Conservation (phyloP, 768 basidiomycete genomes). For the Rhodotorula sphaerocarpa region DNA sequence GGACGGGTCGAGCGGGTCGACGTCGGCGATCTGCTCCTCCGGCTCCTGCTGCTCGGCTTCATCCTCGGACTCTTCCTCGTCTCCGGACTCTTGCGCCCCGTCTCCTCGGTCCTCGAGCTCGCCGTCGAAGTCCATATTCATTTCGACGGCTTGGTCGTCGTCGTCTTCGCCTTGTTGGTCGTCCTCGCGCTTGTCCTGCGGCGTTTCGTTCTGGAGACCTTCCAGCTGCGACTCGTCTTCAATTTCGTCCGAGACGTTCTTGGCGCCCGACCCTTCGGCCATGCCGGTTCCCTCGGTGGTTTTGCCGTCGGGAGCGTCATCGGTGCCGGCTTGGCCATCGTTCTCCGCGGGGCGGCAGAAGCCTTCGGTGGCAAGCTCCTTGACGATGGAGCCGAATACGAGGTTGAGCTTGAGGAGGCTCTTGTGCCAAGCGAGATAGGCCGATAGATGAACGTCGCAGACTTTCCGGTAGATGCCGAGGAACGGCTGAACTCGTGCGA, state of each 20-base stretch:
- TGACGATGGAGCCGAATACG: constrained; percentile 64
- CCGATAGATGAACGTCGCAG: constrained; percentile 53
- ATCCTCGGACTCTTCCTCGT: constrained; percentile 46
- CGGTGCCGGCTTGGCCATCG: constrained; percentile 46
- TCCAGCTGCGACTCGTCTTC: constrained; percentile 95
- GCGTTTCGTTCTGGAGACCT: constrained; percentile 60
- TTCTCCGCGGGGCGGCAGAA: constrained; percentile 83
- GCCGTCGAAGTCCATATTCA: constrained; percentile 82
- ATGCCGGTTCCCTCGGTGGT: constrained; percentile 68
- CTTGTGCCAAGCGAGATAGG: constrained; percentile 60
- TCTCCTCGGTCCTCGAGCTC: constrained; percentile 70
- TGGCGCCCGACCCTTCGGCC: constrained; percentile 72
- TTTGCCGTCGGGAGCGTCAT: constrained; percentile 47
- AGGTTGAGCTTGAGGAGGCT: constrained; percentile 75
- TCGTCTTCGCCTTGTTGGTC: constrained; percentile 47
- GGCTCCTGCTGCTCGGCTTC: constrained; percentile 52
- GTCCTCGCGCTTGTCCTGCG: constrained; percentile 44
- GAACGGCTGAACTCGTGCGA: constrained; percentile 61
- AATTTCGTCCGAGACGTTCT: constrained; percentile 89
- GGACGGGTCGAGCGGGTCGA: constrained; percentile 72
- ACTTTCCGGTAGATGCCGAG: constrained; percentile 57
- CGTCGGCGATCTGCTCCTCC: constrained; percentile 73
- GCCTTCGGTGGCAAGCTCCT: constrained; percentile 69
- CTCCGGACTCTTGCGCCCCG: constrained; percentile 47
- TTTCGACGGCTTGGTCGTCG: constrained; percentile 62